Conservation (phyloP, 208 protist species). For the Crithidia sp. region DNA sequence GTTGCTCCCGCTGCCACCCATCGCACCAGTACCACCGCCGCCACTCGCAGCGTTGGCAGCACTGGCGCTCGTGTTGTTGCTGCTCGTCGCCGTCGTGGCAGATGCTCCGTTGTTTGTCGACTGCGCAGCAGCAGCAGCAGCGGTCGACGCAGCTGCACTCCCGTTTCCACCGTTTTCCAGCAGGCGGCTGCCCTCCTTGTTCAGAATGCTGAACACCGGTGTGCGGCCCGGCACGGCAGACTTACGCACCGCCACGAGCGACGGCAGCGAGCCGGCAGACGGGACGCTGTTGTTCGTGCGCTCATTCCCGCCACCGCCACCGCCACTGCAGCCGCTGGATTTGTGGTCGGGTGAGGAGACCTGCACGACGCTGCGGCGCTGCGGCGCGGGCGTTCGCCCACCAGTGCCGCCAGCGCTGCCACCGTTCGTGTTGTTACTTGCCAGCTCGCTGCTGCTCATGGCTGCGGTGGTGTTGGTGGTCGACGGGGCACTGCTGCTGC, state of each 20-base stretch:
- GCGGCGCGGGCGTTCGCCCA: not conserved
- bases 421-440: no score
- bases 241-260: conserved; percentile 30
- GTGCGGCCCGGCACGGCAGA: conserved; percentile 30
- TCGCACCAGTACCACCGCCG: not conserved
- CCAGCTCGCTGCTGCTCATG: not conserved
- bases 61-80: conserved; percentile 10
- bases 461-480: not conserved
- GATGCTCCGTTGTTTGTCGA: not conserved
- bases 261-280: conserved; percentile 20
- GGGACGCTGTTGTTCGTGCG: not conserved
- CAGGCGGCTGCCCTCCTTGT: conserved; percentile 39
- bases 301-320: not conserved
- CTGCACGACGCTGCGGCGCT: conserved; percentile 24
- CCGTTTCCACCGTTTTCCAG: conserved; percentile 8
- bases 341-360: conserved; percentile 27
- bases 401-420: no score
- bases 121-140: not conserved
- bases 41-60: not conserved
- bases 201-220: conserved; percentile 57
- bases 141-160: not conserved
- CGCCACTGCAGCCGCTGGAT: not conserved
- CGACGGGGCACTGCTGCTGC: not conserved
- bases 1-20: conserved; percentile 7
- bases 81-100: not conserved